Evolutionary conservation across 306 rosid species (phyloP).

Genomic region (Aeschynomene evenia): DNA sequence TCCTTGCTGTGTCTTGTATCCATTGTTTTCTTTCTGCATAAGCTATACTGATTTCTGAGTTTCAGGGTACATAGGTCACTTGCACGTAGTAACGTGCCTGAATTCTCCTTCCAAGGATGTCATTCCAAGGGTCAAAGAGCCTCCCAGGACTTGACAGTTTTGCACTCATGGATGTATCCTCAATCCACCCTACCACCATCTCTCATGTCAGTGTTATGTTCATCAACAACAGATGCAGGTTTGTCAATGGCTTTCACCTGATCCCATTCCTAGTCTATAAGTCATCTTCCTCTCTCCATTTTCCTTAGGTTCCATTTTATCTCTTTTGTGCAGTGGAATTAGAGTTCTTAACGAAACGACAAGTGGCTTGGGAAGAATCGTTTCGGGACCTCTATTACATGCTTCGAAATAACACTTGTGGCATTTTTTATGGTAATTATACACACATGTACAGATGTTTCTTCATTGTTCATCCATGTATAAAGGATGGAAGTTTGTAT

Average conservation of each 20-base stretch:
- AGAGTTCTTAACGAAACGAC: slow-evolving; percentile 78
- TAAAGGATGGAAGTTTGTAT: slow-evolving; percentile 8
- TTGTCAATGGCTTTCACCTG: slow-evolving; percentile 26
- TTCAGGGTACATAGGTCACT: slow-evolving; percentile 50
- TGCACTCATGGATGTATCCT: slow-evolving; percentile 93
- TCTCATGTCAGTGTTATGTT: slow-evolving; percentile 62
- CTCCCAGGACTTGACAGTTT: slow-evolving; percentile 39
- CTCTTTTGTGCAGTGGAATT: slow-evolving; percentile 51
- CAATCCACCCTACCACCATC: slow-evolving; percentile 80
- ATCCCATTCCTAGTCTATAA: not conserved
- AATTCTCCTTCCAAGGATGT: slow-evolving; percentile 30
- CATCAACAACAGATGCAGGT: slow-evolving; percentile 67
- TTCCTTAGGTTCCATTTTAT: slow-evolving; percentile 11
- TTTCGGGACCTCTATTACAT: slow-evolving; percentile 79
- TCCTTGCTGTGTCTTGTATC: not conserved
- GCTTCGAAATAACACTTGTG: slow-evolving; percentile 71
- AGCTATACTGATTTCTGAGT: slow-evolving; percentile 10
- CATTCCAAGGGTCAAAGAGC: slow-evolving; percentile 40
- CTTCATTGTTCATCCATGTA: slow-evolving; percentile 9
- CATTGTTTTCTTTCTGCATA: not conserved
- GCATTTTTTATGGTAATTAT: slow-evolving; percentile 81
- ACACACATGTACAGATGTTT: not conserved
- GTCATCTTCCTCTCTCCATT: slow-evolving; percentile 8
- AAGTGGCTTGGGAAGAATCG: slow-evolving; percentile 79
- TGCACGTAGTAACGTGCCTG: slow-evolving; percentile 37